Conservation (phyloP, 1,284 basidiomycete species). For the Trichosporon sp. region DNA sequence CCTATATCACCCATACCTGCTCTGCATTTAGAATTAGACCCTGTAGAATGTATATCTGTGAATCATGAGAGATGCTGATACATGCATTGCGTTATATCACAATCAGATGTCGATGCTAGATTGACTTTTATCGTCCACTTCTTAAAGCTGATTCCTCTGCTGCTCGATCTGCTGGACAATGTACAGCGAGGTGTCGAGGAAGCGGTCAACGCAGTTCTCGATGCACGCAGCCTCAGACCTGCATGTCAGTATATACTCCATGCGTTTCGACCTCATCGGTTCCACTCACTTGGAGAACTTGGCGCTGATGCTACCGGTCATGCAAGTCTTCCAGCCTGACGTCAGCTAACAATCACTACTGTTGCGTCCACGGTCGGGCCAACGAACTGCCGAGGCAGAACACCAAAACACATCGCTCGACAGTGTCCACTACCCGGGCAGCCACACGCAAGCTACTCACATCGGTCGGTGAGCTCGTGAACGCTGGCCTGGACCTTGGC, state of each 20-base stretch:
- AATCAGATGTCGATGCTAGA: constrained; percentile 17
- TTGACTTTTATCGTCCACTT: constrained; percentile 2
- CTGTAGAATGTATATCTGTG: constrained; percentile 18
- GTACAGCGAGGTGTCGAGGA: constrained; percentile 87
- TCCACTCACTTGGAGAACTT: constrained; percentile 69
- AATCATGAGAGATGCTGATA: constrained; percentile 20
- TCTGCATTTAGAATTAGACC: constrained; percentile 20
- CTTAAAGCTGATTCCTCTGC: constrained; percentile 46
- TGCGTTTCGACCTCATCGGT: background rate
- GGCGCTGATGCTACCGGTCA: constrained; percentile 79
- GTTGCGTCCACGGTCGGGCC: too few species aligned
- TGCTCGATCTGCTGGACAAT: constrained; percentile 78
- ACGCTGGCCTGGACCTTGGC: constrained; percentile 69
- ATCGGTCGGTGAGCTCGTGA: constrained; percentile 57
- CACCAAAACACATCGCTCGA: too few species aligned
- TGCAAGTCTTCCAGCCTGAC: constrained; percentile 64
- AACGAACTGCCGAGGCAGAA: too few species aligned
- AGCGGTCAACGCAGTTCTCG: constrained; percentile 88
- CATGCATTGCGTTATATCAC: constrained; percentile 19
- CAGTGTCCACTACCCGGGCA: too few species aligned
- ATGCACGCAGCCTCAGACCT: constrained; percentile 77
- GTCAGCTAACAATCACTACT: constrained; percentile 8
- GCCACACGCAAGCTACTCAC: constrained; percentile 34
- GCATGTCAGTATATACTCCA: background rate
- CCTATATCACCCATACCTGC: background rate